Conservation (phyloP, 2,329 filamentous ascomycete genomes). For the Cercospora citrullina region DNA sequence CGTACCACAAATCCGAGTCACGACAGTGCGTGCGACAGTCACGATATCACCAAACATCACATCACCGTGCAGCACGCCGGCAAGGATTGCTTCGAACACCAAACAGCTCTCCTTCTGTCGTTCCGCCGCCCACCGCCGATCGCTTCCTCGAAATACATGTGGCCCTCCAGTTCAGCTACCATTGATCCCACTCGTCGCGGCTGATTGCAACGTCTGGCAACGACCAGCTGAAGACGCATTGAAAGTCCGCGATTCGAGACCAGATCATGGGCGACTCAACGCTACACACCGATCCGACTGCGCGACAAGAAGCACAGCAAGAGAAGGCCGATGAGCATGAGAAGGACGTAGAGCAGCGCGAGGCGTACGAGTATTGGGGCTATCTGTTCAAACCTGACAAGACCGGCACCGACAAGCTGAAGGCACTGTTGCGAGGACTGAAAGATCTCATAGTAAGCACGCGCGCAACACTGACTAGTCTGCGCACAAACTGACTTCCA, state of each 20-base stretch:
- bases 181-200: background rate
- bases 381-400: conserved; percentile 55
- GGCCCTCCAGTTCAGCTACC: background rate
- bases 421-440: conserved; percentile 49
- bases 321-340: conserved; percentile 29
- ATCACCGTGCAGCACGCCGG: conserved; percentile 6
- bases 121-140: background rate
- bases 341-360: conserved; percentile 37
- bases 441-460: conserved; percentile 48
- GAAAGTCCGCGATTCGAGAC: background rate
- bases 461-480: background rate
- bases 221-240: background rate
- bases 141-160: background rate
- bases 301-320: conserved; percentile 14
- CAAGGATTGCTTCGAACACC: conserved; percentile 7
- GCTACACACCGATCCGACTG: conserved; percentile 9
- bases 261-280: conserved; percentile 5
- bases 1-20: background rate
- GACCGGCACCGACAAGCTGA: conserved; percentile 50
- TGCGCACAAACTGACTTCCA: conserved; percentile 11
- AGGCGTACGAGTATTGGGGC: conserved; percentile 54
- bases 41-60: background rate
- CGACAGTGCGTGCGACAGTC: background rate
- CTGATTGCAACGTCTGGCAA: background rate
- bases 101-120: background rate